Conservation (phyloP, 2,329 filamentous ascomycete genomes). For the Cytospora chrysosperma region DNA sequence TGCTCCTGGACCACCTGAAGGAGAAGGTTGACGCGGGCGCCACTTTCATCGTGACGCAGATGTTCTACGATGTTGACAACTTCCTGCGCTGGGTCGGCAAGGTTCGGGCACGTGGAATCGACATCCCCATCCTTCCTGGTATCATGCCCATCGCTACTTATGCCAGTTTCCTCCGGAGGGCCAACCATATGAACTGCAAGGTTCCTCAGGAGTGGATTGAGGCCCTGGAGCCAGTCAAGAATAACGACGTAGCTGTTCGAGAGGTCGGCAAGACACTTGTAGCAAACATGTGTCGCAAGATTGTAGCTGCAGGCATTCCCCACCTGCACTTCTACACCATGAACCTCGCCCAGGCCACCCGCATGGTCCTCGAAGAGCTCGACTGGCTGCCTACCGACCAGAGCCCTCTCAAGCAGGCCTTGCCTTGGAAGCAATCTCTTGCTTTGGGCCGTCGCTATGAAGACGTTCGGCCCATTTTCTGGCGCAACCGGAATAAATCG, state of each 20-base stretch:
- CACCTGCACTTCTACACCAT: conserved; percentile 99
- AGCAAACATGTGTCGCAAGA: conserved; percentile 83
- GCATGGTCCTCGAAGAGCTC: conserved; percentile 90
- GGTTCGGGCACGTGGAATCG: conserved; percentile 82
- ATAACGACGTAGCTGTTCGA: conserved; percentile 89
- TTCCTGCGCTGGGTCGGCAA: conserved; percentile 89
- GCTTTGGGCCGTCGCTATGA: conserved; percentile 85
- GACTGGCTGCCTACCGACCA: conserved; percentile 74
- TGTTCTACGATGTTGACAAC: conserved; percentile 98
- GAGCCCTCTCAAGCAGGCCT: conserved; percentile 79
- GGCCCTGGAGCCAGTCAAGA: conserved; percentile 88
- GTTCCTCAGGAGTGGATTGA: conserved; percentile 80
- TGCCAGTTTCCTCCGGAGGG: conserved; percentile 84
- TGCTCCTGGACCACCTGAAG: conserved; percentile 87
- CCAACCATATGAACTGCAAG: conserved; percentile 85
- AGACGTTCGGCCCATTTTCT: conserved; percentile 97
- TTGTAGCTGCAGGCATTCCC: conserved; percentile 77
- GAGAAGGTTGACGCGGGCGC: conserved; percentile 95
- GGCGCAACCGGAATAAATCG: conserved; percentile 94
- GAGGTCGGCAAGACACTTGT: conserved; percentile 86
- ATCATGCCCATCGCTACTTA: conserved; percentile 98
- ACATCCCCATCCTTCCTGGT: conserved; percentile 67
- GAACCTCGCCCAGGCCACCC: conserved; percentile 93
- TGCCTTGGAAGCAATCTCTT: conserved; percentile 95
- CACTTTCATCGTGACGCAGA: conserved; percentile 94